Conservation (phyloP, 306 rosid species). For the Fragaria ananassa region DNA sequence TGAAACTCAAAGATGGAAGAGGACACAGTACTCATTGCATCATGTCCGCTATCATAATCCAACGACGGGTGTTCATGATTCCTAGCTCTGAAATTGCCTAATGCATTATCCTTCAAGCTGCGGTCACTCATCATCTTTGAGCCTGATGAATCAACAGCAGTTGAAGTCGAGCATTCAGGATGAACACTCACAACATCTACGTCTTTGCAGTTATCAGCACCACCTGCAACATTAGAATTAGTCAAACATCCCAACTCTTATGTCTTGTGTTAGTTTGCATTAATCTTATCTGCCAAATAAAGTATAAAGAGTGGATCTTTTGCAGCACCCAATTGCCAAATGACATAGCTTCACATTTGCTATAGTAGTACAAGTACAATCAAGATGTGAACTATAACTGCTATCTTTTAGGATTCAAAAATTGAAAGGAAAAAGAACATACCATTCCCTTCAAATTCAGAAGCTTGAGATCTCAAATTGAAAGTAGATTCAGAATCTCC, state of each 20-base stretch:
- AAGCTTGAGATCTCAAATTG: constrained; percentile 60
- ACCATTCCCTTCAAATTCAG: constrained; percentile 75
- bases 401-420: background rate
- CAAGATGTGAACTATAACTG: background rate
- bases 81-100: constrained; percentile 41
- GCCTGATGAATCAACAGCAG: constrained; percentile 34
- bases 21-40: constrained; percentile 37
- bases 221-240: constrained; percentile 45
- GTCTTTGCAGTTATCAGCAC: constrained; percentile 73
- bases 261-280: background rate
- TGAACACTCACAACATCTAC: constrained; percentile 83
- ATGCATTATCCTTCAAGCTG: constrained; percentile 41
- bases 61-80: constrained; percentile 53
- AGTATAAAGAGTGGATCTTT: background rate
- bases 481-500: constrained; percentile 59
- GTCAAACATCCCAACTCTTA: background rate
- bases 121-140: constrained; percentile 45
- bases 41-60: constrained; percentile 61
- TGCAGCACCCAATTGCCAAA: background rate
- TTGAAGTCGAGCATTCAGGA: constrained; percentile 57
- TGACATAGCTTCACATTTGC: background rate
- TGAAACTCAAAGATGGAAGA: constrained; percentile 81
- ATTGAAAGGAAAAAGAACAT: constrained; percentile 2
- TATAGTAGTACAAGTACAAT: background rate
- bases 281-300: background rate